These are phyloP conservation scores for Populus pruinosa DNA, from an alignment of 345 rosid genomes.

Conservation along the genomic window DNA sequence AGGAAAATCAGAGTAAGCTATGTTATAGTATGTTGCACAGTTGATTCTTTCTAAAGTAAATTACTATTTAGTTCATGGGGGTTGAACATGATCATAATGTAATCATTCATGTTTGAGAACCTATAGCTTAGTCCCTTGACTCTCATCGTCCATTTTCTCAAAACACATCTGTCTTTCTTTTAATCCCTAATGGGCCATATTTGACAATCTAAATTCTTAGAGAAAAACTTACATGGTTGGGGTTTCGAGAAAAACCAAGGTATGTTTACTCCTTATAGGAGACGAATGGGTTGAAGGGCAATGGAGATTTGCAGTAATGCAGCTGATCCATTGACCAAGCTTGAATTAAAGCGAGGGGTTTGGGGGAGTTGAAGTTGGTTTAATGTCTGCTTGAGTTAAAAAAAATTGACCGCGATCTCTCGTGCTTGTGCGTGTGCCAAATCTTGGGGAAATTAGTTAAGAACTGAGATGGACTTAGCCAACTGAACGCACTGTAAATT, in stretches of 20 bases:
- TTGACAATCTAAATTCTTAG: not conserved
- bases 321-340: not conserved
- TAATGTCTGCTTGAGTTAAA: not conserved
- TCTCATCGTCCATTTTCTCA: not conserved
- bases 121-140: not conserved
- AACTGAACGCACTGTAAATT: not conserved
- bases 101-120: not conserved
- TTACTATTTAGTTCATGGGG: not conserved
- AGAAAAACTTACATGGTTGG: not conserved
- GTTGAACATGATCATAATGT: not conserved
- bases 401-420: not conserved
- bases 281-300: not conserved
- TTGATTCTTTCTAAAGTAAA: not conserved
- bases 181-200: not conserved
- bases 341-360: not conserved
- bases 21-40: not conserved
- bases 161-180: not conserved
- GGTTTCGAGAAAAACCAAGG: not conserved
- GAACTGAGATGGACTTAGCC: not conserved
- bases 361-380: not conserved
- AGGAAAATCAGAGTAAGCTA: constrained; percentile 87
- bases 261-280: not conserved
- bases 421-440: not conserved
- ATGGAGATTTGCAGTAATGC: not conserved
- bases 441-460: not conserved